phyloP scores from a whole-genome alignment of 2,329 filamentous ascomycete species.

The Epichloe sp. region DNA sequence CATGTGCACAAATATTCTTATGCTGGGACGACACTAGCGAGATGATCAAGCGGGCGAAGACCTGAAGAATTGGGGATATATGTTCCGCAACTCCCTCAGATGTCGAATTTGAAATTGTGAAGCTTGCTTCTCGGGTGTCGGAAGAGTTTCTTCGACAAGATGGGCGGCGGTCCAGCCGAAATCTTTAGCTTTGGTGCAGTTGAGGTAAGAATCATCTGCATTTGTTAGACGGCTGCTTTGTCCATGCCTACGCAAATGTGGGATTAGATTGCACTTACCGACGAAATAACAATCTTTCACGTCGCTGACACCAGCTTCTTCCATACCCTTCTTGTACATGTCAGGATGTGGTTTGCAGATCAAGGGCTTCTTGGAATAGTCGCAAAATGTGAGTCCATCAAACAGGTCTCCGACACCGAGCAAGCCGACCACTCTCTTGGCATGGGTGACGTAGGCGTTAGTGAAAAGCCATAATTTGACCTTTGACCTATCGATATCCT shows the following conservation, averaged over 20 bases:
- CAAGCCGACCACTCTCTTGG: constrained; percentile 64
- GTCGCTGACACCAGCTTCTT: constrained; percentile 58
- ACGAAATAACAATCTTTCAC: constrained; percentile 79
- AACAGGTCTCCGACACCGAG: constrained; percentile 79
- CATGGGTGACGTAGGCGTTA: constrained; percentile 89
- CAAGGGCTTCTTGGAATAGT: constrained; percentile 62
- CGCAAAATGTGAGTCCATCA: constrained; percentile 89
- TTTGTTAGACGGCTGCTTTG: constrained; percentile 1
- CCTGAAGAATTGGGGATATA: constrained; percentile 84
- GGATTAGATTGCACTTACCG: constrained; percentile 40
- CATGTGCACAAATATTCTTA: neutral
- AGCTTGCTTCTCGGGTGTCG: constrained; percentile 48
- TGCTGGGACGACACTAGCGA: neutral
- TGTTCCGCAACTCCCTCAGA: constrained; percentile 58
- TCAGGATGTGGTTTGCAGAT: constrained; percentile 75
- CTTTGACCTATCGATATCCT: constrained; percentile 71
- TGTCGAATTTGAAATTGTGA: constrained; percentile 63
- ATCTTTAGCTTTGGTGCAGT: constrained; percentile 63
- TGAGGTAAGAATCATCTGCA: constrained; percentile 73
- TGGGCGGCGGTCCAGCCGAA: constrained; percentile 82
- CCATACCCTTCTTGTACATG: constrained; percentile 85
- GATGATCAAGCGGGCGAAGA: constrained; percentile 13
- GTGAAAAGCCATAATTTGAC: constrained; percentile 91
- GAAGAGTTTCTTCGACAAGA: constrained; percentile 64
- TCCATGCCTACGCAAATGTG: neutral